These are phyloP conservation scores for Leucoagaricus sp. DNA, from an alignment of 1,284 basidiomycete species.

Conservation along the genomic window DNA sequence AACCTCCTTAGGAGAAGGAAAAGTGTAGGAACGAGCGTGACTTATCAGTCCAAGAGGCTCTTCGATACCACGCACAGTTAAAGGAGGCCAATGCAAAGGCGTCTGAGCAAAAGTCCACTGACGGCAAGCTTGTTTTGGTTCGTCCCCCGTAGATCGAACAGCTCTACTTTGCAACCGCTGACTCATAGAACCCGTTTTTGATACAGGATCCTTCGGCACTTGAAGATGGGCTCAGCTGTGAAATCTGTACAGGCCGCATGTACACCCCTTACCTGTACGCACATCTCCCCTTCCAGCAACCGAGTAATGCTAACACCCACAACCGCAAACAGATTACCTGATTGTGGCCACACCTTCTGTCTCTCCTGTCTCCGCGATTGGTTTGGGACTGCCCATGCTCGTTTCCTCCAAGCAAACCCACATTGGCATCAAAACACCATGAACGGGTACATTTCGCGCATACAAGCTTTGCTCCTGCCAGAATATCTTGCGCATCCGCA, in stretches of 20 bases:
- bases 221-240: conserved; percentile 58
- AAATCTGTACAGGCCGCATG: conserved; percentile 62
- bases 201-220: conserved; percentile 43
- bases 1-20: conserved; percentile 25
- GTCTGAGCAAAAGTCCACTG: conserved; percentile 17
- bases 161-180: no score
- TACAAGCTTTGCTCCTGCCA: conserved; percentile 8
- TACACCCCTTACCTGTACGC: conserved; percentile 65
- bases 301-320: background rate
- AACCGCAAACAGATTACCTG: conserved; percentile 44
- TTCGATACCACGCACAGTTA: conserved; percentile 9
- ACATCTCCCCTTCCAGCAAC: conserved; percentile 8
- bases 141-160: no score
- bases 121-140: conserved; percentile 30
- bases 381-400: conserved; percentile 55
- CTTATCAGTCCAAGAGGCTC: conserved; percentile 3
- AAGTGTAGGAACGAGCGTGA: conserved; percentile 24
- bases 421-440: conserved; percentile 36
- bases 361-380: conserved; percentile 62
- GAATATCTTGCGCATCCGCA: conserved; percentile 22
- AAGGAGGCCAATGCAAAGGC: conserved; percentile 9
- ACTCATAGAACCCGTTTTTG: no score
- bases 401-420: conserved; percentile 51
- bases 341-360: conserved; percentile 74
- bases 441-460: conserved; percentile 18